Percentiles rank a stretch among this genome's conserved stretches.
phyloP scores from a whole-genome alignment of 495 filamentous ascomycete species.

The Sporormia fimetaria region DNA sequence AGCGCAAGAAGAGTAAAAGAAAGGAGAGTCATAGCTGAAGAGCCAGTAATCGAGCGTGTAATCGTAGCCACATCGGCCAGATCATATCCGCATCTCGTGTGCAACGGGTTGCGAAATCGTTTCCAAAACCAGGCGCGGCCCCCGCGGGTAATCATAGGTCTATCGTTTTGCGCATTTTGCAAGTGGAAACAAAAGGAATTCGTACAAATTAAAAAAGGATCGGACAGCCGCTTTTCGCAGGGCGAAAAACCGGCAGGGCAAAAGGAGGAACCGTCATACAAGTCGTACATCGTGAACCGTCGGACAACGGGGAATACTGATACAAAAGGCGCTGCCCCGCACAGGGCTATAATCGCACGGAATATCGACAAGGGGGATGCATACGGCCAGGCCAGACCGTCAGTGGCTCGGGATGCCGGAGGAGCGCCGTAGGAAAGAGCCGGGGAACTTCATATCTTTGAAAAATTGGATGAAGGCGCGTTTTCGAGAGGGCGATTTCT shows the following conservation, averaged over 20 bases:
- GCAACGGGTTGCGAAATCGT: background rate
- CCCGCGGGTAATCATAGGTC: background rate
- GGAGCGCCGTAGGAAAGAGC: constrained; percentile 18
- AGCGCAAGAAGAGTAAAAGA: too few species aligned
- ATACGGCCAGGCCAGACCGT: background rate
- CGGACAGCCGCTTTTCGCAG: constrained; percentile 10
- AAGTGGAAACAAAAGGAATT: constrained; percentile 27
- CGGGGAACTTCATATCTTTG: constrained; percentile 26
- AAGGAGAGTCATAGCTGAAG: constrained; percentile 3
- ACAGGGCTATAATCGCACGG: constrained; percentile 13
- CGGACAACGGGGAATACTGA: constrained; percentile 15
- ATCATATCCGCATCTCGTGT: background rate
- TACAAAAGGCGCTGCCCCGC: constrained; percentile 17
- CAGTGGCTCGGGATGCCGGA: constrained; percentile 5
- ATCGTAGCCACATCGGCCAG: background rate
- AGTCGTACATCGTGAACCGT: constrained; percentile 21
- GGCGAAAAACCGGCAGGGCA: constrained; percentile 11
- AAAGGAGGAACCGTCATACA: constrained; percentile 16
- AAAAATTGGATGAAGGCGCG: constrained; percentile 36
- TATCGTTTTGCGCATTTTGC: background rate
- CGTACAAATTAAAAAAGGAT: constrained; percentile 18
- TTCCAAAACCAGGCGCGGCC: background rate
- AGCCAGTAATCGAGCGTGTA: background rate
- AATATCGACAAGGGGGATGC: constrained; percentile 8
- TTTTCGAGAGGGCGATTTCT: constrained; percentile 28